Base-by-base conservation (phyloP, 164 flowering plant genomes). In the Aristolochia contorta region DNA sequence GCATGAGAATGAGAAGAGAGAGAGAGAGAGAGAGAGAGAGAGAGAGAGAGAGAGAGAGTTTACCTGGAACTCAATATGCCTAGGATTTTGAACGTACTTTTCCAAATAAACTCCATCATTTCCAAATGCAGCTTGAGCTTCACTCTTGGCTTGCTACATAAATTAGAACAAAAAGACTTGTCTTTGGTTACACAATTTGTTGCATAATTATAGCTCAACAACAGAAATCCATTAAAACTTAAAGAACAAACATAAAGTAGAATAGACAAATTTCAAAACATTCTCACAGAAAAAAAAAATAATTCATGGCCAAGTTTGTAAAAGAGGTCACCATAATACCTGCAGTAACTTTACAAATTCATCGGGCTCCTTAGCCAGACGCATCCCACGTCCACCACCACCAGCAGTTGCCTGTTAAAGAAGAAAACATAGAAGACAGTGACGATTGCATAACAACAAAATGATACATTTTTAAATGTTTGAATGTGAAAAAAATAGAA, bases 371-470 rank as follows among this genome's bases (percentile, higher is more conserved):
- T 85, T 94, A 57, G 99, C 97, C 57, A 91, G 96, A 64, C 96
- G 92, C 99, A 94, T 94, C 65, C 97, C 99, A 76, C 99, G 95
- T 65, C 97, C 99, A 65, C 99, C 99, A 67, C 99, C 97, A 71
- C 99, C 99, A 48, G 99, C 99, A 54, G 97, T 94, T 72, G 99
- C 99, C 99, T 94, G 68, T 67, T 69, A 61, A 19, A 56, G 10
- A 67, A 5, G 21, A 63, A 20, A 64, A 60, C 21, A 61, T 12
- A 5, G 21, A 63, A n/a, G 55, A 60, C 21, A 61, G 18, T 18
- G 19, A 48, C 21, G 43, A 24, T 22, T 14, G 12, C 19, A 24
- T n/a, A 25, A 7, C 16, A 25, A n/a, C 22, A 24, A 18, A 60
- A 49, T 60, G 59, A 48, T 15, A 48, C 20, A 48, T 3, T 15